Conservation (phyloP, 2,329 filamentous ascomycete species). For the Xylaria sp. region DNA sequence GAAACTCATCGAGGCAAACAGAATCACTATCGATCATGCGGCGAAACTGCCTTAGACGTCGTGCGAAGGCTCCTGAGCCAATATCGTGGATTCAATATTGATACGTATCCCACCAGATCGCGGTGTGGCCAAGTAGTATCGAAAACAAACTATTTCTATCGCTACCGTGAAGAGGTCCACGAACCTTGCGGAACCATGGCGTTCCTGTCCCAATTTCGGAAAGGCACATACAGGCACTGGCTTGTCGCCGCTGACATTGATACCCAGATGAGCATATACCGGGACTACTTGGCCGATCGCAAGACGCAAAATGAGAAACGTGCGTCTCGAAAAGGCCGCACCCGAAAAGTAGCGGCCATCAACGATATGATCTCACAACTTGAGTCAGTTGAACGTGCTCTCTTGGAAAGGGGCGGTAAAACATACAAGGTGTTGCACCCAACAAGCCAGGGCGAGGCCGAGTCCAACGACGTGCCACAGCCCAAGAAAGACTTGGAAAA, state of each 20-base stretch:
- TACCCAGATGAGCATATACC: constrained; percentile 31
- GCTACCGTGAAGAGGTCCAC: not conserved
- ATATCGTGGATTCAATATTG: constrained; percentile 43
- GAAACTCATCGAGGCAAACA: constrained; percentile 31
- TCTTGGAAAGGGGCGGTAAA: constrained; percentile 59
- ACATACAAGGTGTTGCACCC: constrained; percentile 59
- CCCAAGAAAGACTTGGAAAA: not conserved
- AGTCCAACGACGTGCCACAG: constrained; percentile 33
- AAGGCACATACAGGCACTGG: constrained; percentile 59
- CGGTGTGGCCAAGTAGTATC: too few relatives aligned
- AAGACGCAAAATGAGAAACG: constrained; percentile 34
- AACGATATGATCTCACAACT: constrained; percentile 46
- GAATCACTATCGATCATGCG: constrained; percentile 35
- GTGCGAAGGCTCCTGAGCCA: constrained; percentile 48
- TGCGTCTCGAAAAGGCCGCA: constrained; percentile 27
- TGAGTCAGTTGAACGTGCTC: constrained; percentile 47
- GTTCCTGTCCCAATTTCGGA: constrained; percentile 47
- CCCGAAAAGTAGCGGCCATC: constrained; percentile 54
- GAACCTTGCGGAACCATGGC: constrained; percentile 40
- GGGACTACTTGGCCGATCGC: constrained; percentile 33
- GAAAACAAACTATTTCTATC: too few relatives aligned
- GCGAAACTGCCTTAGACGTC: constrained; percentile 54
- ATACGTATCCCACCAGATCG: constrained; percentile 25
- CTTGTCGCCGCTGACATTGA: constrained; percentile 39
- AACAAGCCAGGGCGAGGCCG: constrained; percentile 28